phyloP scores from a whole-genome alignment of 257 asterid genomes.

The Solanum gandarillasii region DNA sequence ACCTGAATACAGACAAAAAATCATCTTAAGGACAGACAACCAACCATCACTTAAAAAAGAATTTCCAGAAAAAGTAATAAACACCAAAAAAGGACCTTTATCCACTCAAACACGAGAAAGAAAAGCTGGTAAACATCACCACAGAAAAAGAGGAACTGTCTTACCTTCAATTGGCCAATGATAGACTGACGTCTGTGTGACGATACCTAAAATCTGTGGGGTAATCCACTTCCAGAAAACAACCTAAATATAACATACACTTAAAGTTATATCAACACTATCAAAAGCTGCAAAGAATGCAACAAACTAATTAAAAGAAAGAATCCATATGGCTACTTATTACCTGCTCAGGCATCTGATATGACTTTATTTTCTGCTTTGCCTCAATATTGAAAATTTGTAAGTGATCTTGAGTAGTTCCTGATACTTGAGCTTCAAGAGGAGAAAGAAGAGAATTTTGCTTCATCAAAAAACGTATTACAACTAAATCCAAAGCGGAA shows the following conservation, averaged over 20 bases:
- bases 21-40: constrained; percentile 1
- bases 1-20: constrained; percentile 32
- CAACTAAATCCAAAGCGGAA: not conserved
- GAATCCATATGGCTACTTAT: not conserved
- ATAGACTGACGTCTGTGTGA: constrained; percentile 81
- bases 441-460: constrained; percentile 6
- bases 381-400: constrained; percentile 98
- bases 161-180: constrained; percentile 96
- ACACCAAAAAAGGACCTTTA: not conserved
- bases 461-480: not conserved
- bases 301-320: not conserved
- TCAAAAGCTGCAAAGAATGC: not conserved
- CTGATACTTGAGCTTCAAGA: constrained; percentile 89
- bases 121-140: not conserved
- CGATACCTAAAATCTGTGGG: constrained; percentile 90
- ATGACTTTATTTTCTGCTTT: constrained; percentile 82
- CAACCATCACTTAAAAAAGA: not conserved
- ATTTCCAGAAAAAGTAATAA: not conserved
- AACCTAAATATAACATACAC: constrained; percentile 32
- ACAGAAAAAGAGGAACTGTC: not conserved
- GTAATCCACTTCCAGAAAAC: constrained; percentile 99
- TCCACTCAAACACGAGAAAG: not conserved
- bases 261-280: not conserved
- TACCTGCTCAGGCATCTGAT: constrained; percentile 99
- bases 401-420: constrained; percentile 90